Evolutionary conservation across 1,284 basidiomycete species (phyloP).

Genomic region (Leccinum fuscescens): DNA sequence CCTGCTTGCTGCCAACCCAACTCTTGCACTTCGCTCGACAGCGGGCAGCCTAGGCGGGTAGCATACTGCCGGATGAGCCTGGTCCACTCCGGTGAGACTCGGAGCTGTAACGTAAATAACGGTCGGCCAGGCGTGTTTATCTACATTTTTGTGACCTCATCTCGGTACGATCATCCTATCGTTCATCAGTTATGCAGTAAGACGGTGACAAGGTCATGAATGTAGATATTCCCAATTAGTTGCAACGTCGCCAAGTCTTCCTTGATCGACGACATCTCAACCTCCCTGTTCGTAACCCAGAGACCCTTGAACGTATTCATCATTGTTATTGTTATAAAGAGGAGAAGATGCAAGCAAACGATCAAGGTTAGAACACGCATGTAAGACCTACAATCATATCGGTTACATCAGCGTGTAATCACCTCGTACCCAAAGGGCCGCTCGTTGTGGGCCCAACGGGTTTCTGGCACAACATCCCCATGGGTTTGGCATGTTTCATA

Average conservation of each 20-base stretch:
- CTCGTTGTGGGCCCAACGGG: neutral
- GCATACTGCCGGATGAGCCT: too few species aligned
- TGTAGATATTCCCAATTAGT: neutral
- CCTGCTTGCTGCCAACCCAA: too few species aligned
- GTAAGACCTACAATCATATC: neutral
- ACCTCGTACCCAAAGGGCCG: neutral
- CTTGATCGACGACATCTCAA: neutral
- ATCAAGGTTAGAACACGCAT: neutral
- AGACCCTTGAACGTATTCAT: neutral
- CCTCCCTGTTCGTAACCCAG: neutral
- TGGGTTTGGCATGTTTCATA: neutral
- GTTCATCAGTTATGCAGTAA: neutral
- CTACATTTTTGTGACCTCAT: neutral
- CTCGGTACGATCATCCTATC: neutral
- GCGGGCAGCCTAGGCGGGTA: too few species aligned
- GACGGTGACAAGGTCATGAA: neutral
- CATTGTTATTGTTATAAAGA: neutral
- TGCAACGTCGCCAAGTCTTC: neutral
- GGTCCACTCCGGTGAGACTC: too few species aligned
- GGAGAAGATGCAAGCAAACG: neutral
- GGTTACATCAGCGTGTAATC: neutral
- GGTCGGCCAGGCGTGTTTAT: neutral
- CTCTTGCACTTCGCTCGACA: too few species aligned
- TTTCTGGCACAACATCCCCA: neutral
- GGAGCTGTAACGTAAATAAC: too few species aligned